Evolutionary conservation across 345 rosid genomes (phyloP).

Genomic region (Euclidium syriacum): DNA sequence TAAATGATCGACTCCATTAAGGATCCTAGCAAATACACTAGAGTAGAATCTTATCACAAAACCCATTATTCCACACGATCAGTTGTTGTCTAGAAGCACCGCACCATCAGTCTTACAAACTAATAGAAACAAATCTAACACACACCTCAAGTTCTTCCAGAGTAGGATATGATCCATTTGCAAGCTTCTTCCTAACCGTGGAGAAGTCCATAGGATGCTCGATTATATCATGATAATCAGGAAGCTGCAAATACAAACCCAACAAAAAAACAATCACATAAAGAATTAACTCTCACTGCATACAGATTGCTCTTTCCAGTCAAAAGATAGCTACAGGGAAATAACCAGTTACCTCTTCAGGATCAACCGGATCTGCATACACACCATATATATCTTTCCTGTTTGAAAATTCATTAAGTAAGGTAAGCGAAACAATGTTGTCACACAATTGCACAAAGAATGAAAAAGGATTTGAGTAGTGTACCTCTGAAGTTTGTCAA

Average conservation of each 20-base stretch:
- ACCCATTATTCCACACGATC: not conserved
- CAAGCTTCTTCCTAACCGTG: slow-evolving; percentile 75
- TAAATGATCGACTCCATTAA: not conserved
- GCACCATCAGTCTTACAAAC: not conserved
- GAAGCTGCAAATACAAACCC: slow-evolving; percentile 49
- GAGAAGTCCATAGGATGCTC: slow-evolving; percentile 86
- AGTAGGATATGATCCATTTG: slow-evolving; percentile 55
- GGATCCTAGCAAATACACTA: not conserved
- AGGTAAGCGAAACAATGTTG: slow-evolving; percentile 15
- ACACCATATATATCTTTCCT: slow-evolving; percentile 98
- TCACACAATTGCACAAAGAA: not conserved
- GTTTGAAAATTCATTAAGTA: slow-evolving; percentile 34
- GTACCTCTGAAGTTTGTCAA: slow-evolving; percentile 93
- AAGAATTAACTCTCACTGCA: not conserved
- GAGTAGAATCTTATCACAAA: not conserved
- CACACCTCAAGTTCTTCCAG: slow-evolving; percentile 79
- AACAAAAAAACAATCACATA: not conserved
- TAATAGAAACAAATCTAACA: slow-evolving; percentile 2
- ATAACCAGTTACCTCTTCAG: slow-evolving; percentile 66
- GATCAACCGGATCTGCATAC: slow-evolving; percentile 91
- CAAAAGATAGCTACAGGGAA: not conserved
- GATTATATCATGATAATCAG: slow-evolving; percentile 74
- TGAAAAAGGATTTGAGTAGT: not conserved
- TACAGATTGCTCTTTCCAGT: not conserved
- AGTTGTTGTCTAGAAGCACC: not conserved